Evolutionary conservation across 1,284 basidiomycete species (phyloP).

Genomic region (Ceraceosorus bombacis): DNA sequence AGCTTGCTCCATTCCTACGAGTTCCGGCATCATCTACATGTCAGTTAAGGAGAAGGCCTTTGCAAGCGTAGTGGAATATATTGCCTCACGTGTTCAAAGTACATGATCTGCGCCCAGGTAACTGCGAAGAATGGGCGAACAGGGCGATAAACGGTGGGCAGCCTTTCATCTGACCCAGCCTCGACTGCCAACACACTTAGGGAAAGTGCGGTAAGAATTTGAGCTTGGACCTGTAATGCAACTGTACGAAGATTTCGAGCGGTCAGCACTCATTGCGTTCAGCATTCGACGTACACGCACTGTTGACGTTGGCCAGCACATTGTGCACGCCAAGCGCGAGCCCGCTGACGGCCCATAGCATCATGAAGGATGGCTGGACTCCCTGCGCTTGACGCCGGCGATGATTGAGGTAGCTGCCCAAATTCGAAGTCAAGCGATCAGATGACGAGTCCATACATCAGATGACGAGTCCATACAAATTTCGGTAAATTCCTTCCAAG

Average conservation of each 20-base stretch:
- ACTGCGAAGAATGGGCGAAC: not conserved
- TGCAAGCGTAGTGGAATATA: too few relatives aligned
- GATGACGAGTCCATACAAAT: not conserved
- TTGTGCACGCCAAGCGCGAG: conserved; percentile 22
- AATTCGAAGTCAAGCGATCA: not conserved
- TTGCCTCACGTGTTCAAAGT: conserved; percentile 16
- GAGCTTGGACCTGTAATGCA: conserved; percentile 24
- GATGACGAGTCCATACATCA: not conserved
- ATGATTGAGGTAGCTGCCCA: conserved; percentile 13
- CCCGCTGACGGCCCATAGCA: conserved; percentile 22
- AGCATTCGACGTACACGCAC: not conserved
- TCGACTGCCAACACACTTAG: conserved; percentile 7
- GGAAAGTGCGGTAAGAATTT: conserved; percentile 22
- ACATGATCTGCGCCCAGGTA: conserved; percentile 25
- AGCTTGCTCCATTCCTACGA: too few relatives aligned
- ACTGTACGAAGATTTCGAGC: conserved; percentile 1
- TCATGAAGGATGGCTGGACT: conserved; percentile 26
- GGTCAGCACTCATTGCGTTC: not conserved
- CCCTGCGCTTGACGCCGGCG: conserved; percentile 8
- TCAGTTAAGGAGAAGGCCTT: too few relatives aligned
- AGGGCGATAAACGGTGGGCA: too few relatives aligned
- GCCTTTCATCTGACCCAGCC: not conserved
- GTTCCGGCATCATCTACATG: too few relatives aligned
- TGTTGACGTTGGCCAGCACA: conserved; percentile 16
- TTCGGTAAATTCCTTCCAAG: too few relatives aligned